phyloP scores from a whole-genome alignment of 2,329 filamentous ascomycete genomes.

The Fusarium falciforme region DNA sequence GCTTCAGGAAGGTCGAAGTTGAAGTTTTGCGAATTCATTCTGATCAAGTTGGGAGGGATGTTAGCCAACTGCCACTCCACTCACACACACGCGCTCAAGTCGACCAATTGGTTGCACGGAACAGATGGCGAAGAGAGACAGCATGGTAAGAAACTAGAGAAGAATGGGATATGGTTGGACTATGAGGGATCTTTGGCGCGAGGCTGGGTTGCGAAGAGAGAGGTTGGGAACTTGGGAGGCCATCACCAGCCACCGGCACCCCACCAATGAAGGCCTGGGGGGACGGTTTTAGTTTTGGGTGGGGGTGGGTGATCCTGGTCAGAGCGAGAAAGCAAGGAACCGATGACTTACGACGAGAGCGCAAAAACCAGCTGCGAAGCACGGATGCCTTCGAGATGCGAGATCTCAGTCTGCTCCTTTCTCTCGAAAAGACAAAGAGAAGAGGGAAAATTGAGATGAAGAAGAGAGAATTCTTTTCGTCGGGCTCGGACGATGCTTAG shows the following conservation, averaged over 20 bases:
- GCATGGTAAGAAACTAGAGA: slow-evolving; percentile 45
- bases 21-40: slow-evolving; percentile 54
- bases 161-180: slow-evolving; percentile 49
- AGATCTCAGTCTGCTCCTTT: background rate
- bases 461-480: slow-evolving; percentile 15
- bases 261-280: slow-evolving; percentile 33
- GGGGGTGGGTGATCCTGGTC: slow-evolving; percentile 13
- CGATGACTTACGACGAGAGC: slow-evolving; percentile 23
- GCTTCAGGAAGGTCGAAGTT: slow-evolving; percentile 52
- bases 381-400: background rate
- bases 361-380: background rate
- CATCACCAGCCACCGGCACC: slow-evolving; percentile 42
- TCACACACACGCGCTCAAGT: slow-evolving; percentile 40
- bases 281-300: slow-evolving; percentile 2
- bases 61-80: slow-evolving; percentile 47
- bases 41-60: slow-evolving; percentile 38
- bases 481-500: slow-evolving; percentile 21
- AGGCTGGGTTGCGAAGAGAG: slow-evolving; percentile 45
- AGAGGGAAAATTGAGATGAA: slow-evolving; percentile 21
- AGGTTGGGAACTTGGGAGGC: slow-evolving; percentile 37
- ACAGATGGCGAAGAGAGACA: slow-evolving; percentile 46
- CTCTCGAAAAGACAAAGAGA: background rate
- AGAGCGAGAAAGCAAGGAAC: slow-evolving; percentile 11
- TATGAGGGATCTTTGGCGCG: slow-evolving; percentile 38
- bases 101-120: slow-evolving; percentile 50